Base-by-base conservation (phyloP, 192 early-diverging fungal species). In the Paraglomus occultum region DNA sequence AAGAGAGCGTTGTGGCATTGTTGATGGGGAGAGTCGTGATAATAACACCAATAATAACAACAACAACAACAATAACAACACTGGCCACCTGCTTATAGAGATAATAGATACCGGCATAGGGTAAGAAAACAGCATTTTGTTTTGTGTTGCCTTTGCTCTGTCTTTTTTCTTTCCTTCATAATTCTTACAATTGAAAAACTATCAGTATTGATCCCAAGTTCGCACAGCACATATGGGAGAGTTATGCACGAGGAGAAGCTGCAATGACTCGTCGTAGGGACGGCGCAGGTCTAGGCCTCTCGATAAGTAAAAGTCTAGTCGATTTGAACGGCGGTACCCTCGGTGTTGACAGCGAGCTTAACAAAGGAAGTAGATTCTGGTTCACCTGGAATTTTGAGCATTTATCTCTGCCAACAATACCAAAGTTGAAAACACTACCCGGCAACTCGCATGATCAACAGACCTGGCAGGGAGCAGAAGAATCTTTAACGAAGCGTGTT, bases 251-350 rank as follows among this genome's bases (percentile, higher is more conserved):
- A 72, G 87, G 83, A 6, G 88, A 91, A 22, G 81, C 83, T 17
- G 82, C 88, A 17, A 87, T 85, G 42, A 88, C 87, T 7, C 82
- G 89, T 59, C 83, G 84, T 58, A 92, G 88, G 71, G 89, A 88
- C 39, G 90, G 91, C 20, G 90, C 90, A 5, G 91, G 92, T 0
- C 79, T 94, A 18, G 91, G 92, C 0, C 80, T 94, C 38, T 85
- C 84, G 44, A 94, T 94, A 47, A 89, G 84, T 47, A 87, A 88
- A 72, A 83, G 86, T 44, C 76, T 94, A 10, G 84, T 87, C 18
- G 82, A 83, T 76, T 81, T 91, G 63, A 83, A 88, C 53, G 88
- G 87, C 7, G 91, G 91, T 9, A 67, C 80, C 38, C 81, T 93
- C 39, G 82, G 82, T 22, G 88, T 91, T 18, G 80, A 87, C 53